Base-by-base conservation (phyloP, 2,329 filamentous ascomycete species). In the Alternaria ethzedia region DNA sequence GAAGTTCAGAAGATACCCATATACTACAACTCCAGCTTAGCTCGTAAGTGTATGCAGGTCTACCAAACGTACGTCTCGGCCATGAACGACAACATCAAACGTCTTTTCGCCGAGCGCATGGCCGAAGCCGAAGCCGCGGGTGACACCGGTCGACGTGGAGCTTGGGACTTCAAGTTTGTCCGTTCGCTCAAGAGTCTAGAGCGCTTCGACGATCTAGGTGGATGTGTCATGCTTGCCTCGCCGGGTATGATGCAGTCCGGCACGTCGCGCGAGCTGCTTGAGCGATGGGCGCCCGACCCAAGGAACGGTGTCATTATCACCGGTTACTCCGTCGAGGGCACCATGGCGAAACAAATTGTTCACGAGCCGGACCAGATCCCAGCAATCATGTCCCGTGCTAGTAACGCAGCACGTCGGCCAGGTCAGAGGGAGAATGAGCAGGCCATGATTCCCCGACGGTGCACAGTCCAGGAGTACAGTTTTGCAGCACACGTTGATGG, bases 11-110 rank as follows among this genome's bases (percentile, higher is more conserved):
- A 92, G 69, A 91, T 92, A 36, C 96, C 96, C 6, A 98, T 99
- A 66, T 99, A 98, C 83, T 99, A 98, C 79, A 96, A 96, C 58
- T 96, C 93, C 73, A 97, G 97, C 74, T 88, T 98, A 45, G 96
- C 96, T 1, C 86, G 95, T 66, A 96, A 97, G 81, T 99, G 96
- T 82, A 99, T 99, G 96, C 88, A 97, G 28, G 94, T 98, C 4
- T 99, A 99, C 78, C 96, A 98, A 79, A 99, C 96, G 2, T 99
- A 98, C 75, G 93, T 98, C 52, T 93, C 94, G 52, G 94, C 94
- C 59, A 99, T 99, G 96, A 99, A 99, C 78, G 95, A 98, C 76
- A 98, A 97, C 74, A 98, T 99, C 84, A 97, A 97, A 80, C 89
- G 93, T 11, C 87, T 97, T n/a, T 97, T 97, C 81, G 87, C 91